Conservation (phyloP, 2,329 filamentous ascomycete species). For the Exophiala sideris region DNA sequence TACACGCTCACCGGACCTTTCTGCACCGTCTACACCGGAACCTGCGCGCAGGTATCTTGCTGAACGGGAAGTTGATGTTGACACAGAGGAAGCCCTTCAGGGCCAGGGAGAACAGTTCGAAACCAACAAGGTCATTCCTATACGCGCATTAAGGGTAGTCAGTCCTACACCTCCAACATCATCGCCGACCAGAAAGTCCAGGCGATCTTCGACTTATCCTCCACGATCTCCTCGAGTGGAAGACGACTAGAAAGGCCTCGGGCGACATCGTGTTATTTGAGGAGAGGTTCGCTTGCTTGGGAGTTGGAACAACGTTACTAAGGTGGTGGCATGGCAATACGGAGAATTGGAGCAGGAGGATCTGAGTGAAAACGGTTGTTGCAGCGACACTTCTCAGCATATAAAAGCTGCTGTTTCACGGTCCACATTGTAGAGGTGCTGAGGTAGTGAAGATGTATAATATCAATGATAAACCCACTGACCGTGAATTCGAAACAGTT, state of each 20-base stretch:
- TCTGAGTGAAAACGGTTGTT: too few relatives aligned
- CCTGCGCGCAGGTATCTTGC: not conserved
- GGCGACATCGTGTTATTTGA: not conserved
- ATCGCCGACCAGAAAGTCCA: not conserved
- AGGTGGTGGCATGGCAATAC: too few relatives aligned
- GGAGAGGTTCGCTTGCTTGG: too few relatives aligned
- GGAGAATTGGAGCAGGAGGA: too few relatives aligned
- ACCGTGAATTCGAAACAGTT: too few relatives aligned
- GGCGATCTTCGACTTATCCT: constrained; percentile 6
- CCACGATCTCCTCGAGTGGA: not conserved
- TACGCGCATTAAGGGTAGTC: not conserved
- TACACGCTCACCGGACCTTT: constrained; percentile 9
- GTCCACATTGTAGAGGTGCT: too few relatives aligned
- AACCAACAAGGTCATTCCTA: not conserved
- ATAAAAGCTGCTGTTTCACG: too few relatives aligned
- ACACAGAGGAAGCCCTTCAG: constrained; percentile 4
- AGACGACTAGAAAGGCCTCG: not conserved
- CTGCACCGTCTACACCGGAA: constrained; percentile 8
- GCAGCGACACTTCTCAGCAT: too few relatives aligned
- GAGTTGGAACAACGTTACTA: too few relatives aligned
- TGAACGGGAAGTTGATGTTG: not conserved
- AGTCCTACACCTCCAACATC: not conserved
- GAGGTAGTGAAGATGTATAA: too few relatives aligned
- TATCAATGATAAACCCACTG: too few relatives aligned
- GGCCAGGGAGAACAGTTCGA: constrained; percentile 9